Base-by-base conservation (phyloP, 805 yeast genomes). In the Komagataella phaffii region DNA sequence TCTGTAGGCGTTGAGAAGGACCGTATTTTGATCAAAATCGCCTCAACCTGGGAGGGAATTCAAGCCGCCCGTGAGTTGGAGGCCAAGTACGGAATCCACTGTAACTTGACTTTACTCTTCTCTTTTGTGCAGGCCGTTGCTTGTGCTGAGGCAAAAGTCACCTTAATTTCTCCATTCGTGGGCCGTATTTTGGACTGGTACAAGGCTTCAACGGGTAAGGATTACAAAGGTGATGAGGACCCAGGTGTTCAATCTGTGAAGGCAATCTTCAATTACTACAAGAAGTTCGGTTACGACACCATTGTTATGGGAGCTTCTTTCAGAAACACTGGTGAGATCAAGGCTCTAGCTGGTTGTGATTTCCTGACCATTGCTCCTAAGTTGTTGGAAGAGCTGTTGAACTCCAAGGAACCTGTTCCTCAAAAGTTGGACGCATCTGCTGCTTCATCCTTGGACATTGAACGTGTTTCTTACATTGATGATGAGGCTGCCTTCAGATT, bases 251-350 rank as follows among this genome's bases (percentile, higher is more conserved):
- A 75, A 50, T 88, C 96, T 46, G 99, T 93, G 62, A 84, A 82
- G 72, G 68, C 66, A 56, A 93, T 93, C 71, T 93, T 70, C 87
- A 86, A 90, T 85, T 93, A 93, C 83, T 93, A 93, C 86, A 93
- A 93, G 84, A 91, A 91, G 76, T 88, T 71, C 72, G 91, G 84
- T 62, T 93, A 93, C 83, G 79, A 91, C 64, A 93, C 99, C 70
- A 90, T 93, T 67, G 98, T 93, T 66, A 93, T 93, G 99, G 99
- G 99, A 73, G 99, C 99, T 55, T 91, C 98, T 54, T 91, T 93
- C 89, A 91, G 99, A 83, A 93, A 90, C 79, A 71, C 75, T 56
- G 96, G 89, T 61, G 99, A 91, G 76, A 88, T 93, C 73, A 85
- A 83, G 72, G 96, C 95, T 62, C 78, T 93, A 63, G 97, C 99